Conservation (phyloP, 2,329 filamentous ascomycete genomes). For the Clarireedia sp. region DNA sequence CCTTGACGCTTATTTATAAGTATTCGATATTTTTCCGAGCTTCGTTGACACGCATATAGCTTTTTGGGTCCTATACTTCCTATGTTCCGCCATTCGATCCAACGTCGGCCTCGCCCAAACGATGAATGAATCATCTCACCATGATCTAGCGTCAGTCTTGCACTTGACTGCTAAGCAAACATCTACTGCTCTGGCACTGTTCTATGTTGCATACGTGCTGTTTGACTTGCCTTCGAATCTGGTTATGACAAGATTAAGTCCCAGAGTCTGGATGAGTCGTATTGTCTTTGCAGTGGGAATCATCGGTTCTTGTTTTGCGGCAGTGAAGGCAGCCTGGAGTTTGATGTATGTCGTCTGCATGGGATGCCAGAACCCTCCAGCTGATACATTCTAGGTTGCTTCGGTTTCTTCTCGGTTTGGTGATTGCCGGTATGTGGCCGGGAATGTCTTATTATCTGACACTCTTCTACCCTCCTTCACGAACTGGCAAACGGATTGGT, state of each 20-base stretch:
- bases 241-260: slow-evolving; percentile 77
- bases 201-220: slow-evolving; percentile 87
- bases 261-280: slow-evolving; percentile 83
- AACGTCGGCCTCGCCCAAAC: slow-evolving; percentile 93
- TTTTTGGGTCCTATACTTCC: slow-evolving; percentile 86
- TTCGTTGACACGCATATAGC: slow-evolving; percentile 37
- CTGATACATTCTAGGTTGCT: slow-evolving; percentile 46
- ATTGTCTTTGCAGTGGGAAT: slow-evolving; percentile 83
- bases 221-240: slow-evolving; percentile 87
- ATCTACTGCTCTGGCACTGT: slow-evolving; percentile 76
- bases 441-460: slow-evolving; percentile 92
- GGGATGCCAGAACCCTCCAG: background rate
- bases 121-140: slow-evolving; percentile 66
- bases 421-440: slow-evolving; percentile 91
- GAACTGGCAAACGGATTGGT: slow-evolving; percentile 81
- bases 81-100: slow-evolving; percentile 84
- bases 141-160: slow-evolving; percentile 69
- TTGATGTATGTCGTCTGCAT: slow-evolving; percentile 36
- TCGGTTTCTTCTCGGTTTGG: slow-evolving; percentile 74
- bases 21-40: background rate
- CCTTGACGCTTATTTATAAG: background rate
- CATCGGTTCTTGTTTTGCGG: slow-evolving; percentile 76
- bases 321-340: slow-evolving; percentile 75
- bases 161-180: slow-evolving; percentile 65
- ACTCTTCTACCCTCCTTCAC: slow-evolving; percentile 80